A percentile compares a stretch with the other conserved stretches of the same genome.
Evolutionary conservation across 805 yeast genomes (phyloP).

Genomic region (Yarrowia deformans): DNA sequence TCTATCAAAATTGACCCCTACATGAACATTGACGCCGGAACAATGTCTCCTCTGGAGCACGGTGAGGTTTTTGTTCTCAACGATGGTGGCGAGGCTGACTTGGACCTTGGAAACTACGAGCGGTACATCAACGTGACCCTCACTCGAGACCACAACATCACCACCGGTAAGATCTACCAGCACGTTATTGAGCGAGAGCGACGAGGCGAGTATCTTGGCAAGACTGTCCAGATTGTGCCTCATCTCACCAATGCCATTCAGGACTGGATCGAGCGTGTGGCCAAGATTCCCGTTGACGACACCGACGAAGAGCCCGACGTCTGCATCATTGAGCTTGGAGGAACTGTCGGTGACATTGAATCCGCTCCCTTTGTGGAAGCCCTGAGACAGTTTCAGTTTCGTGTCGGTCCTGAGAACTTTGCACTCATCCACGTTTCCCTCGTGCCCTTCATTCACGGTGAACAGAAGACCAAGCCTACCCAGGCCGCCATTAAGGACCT

Average conservation of each 20-base stretch:
- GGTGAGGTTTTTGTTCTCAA: conserved; percentile 98
- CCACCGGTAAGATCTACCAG: conserved; percentile 97
- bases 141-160: conserved; percentile 93
- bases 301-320: conserved; percentile 91
- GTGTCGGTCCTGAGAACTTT: conserved; percentile 93
- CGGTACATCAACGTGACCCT: conserved; percentile 92
- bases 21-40: conserved; percentile 99
- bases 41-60: conserved; percentile 99
- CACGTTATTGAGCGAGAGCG: conserved; percentile 93
- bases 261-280: conserved; percentile 96
- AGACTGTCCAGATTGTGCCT: conserved; percentile 99
- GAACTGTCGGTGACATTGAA: conserved; percentile 99
- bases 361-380: conserved; percentile 99
- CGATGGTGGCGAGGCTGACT: conserved; percentile 99
- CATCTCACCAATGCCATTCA: conserved; percentile 97
- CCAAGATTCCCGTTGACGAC: conserved; percentile 88
- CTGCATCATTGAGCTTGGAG: conserved; percentile 97
- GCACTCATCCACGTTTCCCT: conserved; percentile 95
- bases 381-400: conserved; percentile 96
- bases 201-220: conserved; percentile 96
- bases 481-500: conserved; percentile 98
- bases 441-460: conserved; percentile 98
- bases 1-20: conserved; percentile 98
- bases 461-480: conserved; percentile 98
- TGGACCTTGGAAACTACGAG: conserved; percentile 98